These are phyloP conservation scores for Colletotrichum sp. DNA, from an alignment of 2,329 filamentous ascomycete species.

Conservation along the genomic window DNA sequence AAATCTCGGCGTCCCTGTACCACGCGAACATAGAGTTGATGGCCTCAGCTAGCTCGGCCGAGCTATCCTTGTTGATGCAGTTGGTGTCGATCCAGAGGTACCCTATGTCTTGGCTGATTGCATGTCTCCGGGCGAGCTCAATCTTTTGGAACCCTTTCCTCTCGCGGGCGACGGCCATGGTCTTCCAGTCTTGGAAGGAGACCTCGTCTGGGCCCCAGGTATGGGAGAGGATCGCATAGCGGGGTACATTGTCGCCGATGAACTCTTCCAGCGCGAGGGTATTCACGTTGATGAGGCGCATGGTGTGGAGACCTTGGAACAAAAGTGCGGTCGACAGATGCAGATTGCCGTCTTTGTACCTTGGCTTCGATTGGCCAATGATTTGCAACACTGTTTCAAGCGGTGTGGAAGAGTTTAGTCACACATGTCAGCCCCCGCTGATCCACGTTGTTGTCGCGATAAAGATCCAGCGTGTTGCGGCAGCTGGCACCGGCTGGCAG, in stretches of 20 bases:
- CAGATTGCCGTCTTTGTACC: not conserved
- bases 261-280: conserved; percentile 27
- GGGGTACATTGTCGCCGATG: conserved; percentile 22
- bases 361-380: not conserved
- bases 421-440: not conserved
- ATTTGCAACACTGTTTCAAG: not conserved
- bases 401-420: not conserved
- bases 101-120: not conserved
- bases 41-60: conserved; percentile 17
- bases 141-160: conserved; percentile 9
- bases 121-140: conserved; percentile 2
- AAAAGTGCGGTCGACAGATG: not conserved
- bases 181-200: conserved; percentile 20
- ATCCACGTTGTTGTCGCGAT: not conserved
- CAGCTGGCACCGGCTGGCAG: not conserved
- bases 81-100: conserved; percentile 23
- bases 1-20: conserved; percentile 14
- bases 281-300: conserved; percentile 32
- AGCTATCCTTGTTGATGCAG: conserved; percentile 23
- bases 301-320: not conserved
- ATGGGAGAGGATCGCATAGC: conserved; percentile 30
- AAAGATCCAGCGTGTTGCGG: not conserved
- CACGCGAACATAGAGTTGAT: conserved; percentile 21
- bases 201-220: conserved; percentile 26
- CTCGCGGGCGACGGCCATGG: not conserved